A percentile compares a stretch with the other conserved stretches of the same genome.
Evolutionary conservation across 164 flowering plant species (phyloP).

Genomic region (Umbellularia californica): DNA sequence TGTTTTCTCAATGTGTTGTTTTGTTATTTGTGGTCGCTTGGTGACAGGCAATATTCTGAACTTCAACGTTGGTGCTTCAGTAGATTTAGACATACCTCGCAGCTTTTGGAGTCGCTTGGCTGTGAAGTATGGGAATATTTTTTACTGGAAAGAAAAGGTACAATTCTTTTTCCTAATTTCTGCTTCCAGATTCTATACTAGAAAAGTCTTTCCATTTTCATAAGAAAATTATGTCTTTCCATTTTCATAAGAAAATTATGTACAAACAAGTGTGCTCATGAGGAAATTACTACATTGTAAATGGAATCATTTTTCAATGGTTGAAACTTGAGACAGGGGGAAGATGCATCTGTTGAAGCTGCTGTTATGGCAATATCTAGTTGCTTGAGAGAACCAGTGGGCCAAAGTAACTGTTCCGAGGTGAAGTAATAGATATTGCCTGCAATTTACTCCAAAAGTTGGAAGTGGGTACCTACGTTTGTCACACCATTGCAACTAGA

Average conservation of each 20-base stretch:
- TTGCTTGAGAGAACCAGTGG: slow-evolving; percentile 87
- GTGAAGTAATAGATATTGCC: slow-evolving; percentile 33
- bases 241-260: not conserved
- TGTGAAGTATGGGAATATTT: slow-evolving; percentile 92
- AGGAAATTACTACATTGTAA: not conserved
- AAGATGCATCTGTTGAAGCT: slow-evolving; percentile 91
- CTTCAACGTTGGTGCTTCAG: slow-evolving; percentile 83
- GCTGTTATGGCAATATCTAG: slow-evolving; percentile 89
- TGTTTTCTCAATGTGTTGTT: too few relatives aligned
- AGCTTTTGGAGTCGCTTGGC: slow-evolving; percentile 97
- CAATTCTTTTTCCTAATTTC: not conserved
- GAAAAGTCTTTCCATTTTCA: not conserved
- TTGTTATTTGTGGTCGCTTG: not conserved
- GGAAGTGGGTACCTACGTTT: not conserved
- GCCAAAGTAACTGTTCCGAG: slow-evolving; percentile 76
- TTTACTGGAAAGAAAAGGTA: slow-evolving; percentile 97
- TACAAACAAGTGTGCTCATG: not conserved
- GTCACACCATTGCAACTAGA: not conserved
- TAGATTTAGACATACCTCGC: slow-evolving; percentile 88
- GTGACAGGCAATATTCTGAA: slow-evolving; percentile 77
- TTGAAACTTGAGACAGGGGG: slow-evolving; percentile 58
- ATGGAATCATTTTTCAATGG: not conserved
- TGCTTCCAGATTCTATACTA: not conserved
- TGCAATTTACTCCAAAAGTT: not conserved
- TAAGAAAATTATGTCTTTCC: too few relatives aligned